These are phyloP conservation scores for Tylopilus sp. DNA, from an alignment of 768 basidiomycete genomes.

Conservation along the genomic window DNA sequence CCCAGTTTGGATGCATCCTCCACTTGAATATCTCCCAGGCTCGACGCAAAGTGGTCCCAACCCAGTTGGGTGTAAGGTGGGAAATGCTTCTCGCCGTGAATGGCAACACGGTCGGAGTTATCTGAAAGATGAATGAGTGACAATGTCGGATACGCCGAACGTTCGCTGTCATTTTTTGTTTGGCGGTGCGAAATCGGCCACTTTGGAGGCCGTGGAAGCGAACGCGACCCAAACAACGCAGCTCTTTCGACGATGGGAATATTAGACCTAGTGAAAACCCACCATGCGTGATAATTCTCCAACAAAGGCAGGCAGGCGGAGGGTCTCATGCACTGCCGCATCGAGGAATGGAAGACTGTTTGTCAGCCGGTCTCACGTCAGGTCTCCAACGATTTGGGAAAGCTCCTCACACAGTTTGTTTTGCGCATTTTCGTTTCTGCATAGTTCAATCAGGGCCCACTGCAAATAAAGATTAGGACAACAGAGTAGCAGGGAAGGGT, in stretches of 20 bases:
- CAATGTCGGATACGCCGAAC: background rate
- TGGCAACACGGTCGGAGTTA: background rate
- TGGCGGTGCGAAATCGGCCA: conserved; percentile 4
- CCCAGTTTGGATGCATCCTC: too few relatives aligned
- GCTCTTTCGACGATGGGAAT: background rate
- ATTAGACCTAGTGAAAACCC: background rate
- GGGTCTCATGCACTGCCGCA: conserved; percentile 43
- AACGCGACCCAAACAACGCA: conserved; percentile 16
- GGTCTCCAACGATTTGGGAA: conserved; percentile 40
- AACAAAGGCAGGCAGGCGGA: conserved; percentile 43
- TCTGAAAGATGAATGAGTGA: conserved; percentile 1
- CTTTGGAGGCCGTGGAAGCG: conserved; percentile 12
- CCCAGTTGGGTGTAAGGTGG: conserved; percentile 9
- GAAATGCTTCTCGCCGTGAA: background rate
- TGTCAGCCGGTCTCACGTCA: conserved; percentile 51
- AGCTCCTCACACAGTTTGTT: conserved; percentile 50
- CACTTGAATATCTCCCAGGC: too few relatives aligned
- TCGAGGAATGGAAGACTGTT: conserved; percentile 53
- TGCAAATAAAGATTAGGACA: background rate
- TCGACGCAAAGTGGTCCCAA: conserved; percentile 20
- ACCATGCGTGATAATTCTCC: conserved; percentile 15
- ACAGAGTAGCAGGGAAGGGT: background rate
- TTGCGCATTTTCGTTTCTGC: conserved; percentile 43
- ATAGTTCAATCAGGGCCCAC: conserved; percentile 58
- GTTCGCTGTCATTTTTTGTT: background rate